phyloP scores from a whole-genome alignment of 805 yeast species.

The Wilhelminamyces savonicus region DNA sequence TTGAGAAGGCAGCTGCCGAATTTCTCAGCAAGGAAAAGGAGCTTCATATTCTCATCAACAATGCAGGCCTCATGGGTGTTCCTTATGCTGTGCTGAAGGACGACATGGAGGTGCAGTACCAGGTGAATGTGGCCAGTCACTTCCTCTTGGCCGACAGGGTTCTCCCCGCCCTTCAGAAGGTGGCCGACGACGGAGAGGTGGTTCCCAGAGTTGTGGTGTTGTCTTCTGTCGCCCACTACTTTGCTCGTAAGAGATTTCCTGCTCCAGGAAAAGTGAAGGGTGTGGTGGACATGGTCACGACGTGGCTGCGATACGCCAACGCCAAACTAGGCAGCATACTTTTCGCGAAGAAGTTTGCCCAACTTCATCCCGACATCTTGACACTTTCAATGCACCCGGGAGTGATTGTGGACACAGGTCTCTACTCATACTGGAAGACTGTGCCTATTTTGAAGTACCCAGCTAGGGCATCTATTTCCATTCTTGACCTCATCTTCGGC shows the following conservation, averaged over 20 bases:
- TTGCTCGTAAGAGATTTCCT: conserved; percentile 14
- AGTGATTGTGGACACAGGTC: conserved; percentile 24
- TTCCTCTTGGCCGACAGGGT: conserved; percentile 25
- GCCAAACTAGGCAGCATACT: conserved; percentile 31
- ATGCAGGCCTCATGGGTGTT: conserved; percentile 38
- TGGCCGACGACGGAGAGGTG: conserved; percentile 7
- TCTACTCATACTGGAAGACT: conserved; percentile 23
- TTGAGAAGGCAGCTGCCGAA: conserved; percentile 19
- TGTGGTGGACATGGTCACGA: conserved; percentile 18
- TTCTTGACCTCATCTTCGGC: conserved; percentile 14
- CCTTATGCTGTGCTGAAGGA: conserved; percentile 30
- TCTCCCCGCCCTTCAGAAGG: conserved; percentile 19
- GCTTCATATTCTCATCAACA: conserved; percentile 29
- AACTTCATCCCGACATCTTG: conserved; percentile 23
- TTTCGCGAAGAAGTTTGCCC: conserved; percentile 19
- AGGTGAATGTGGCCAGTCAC: conserved; percentile 31
- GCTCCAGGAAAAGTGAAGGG: conserved; percentile 18
- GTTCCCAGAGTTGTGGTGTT: conserved; percentile 26
- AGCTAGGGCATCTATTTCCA: conserved; percentile 9
- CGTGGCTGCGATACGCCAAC: conserved; percentile 30
- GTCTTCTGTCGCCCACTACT: conserved; percentile 28
- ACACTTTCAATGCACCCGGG: conserved; percentile 36
- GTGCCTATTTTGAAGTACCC: conserved; percentile 17
- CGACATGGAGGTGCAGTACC: conserved; percentile 35
- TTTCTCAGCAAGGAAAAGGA: conserved; percentile 18